Evolutionary conservation across 2,329 filamentous ascomycete species (phyloP), one percentile per base, ranked within the genome.

Genomic region (Pyrenophora seminiperda): DNA sequence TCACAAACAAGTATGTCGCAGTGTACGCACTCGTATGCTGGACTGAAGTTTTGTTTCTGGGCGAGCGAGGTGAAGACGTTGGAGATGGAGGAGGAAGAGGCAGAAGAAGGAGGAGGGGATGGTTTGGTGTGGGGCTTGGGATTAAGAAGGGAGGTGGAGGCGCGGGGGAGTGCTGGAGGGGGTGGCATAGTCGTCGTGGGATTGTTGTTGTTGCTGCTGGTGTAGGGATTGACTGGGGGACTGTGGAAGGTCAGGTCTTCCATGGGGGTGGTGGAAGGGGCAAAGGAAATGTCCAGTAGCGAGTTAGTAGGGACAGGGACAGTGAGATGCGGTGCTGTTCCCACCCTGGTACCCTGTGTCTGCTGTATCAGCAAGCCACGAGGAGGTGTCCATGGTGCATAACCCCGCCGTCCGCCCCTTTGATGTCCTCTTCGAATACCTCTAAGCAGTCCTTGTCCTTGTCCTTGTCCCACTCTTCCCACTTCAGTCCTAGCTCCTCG

Each of bases 1-100:
- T 44, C 41, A 41, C 68, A 72, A 1, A 69, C 58, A 1, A 70
- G 33, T 2, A 66, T 39, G 6, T 44, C 53, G 44, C 68, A 71
- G 4, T 14, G 13, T 1, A 18, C 2, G 27, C 67, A 72, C 32
- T 66, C 54, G 29, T 68, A 58, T 1, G 67, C 67, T 19, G 67
- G 51, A 45, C 57, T 68, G 31, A 64, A 62, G n/a, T 2, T 56
- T 41, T 2, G 39, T 17, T 3, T 39, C 13, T 10, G 32, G 5
- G 7, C n/a, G n/a, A n/a, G n/a, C n/a, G 31, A 33, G 1, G 41
- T 36, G 14, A 51, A 46, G 19, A 38, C 22, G 14, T n/a, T n/a
- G n/a, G n/a, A n/a, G n/a, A n/a, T n/a, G n/a, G n/a, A n/a, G n/a
- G n/a, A n/a, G n/a, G n/a, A n/a, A n/a, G n/a, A n/a, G n/a, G n/a